Base-by-base conservation (phyloP, 257 asterid species). In the Pogostemon cablin region DNA sequence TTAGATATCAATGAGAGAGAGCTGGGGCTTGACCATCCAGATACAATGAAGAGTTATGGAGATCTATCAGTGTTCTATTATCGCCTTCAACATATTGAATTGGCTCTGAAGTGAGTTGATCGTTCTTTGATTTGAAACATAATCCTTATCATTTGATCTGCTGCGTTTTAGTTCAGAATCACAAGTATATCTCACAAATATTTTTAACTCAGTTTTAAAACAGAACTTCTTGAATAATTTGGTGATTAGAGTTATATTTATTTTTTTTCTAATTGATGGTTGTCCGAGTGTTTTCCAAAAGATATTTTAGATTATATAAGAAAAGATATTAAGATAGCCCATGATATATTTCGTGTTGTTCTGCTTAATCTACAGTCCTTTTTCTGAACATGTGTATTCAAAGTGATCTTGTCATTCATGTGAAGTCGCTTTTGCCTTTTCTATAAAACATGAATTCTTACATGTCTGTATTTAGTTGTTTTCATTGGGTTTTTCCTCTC, bases 11-110 rank as follows among this genome's bases (percentile, higher is more conserved):
- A 95, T 65, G 99, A 95, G 86, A 88, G 98, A 82, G 99, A 91
- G 85, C 88, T 95, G 67, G 98, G 99, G 67, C 99, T 95, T 76
- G 99, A 95, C 81, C 98, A 95, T 83, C 99, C 99, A 12, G 99
- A 95, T 76, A 95, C 99, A 7, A 95, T 95, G 99, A 95, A 95
- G 86, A 92, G 99, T 80, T 95, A 95, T 63, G 99, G 98, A 72
- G 99, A 95, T 87, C 91, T 95, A 57, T 91, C 99, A 3, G 99
- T 95, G 78, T 95, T 95, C 64, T 95, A 91, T 80, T 95, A 95
- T 68, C 98, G 99, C 71, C 99, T 95, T 80, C 99, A 95, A 73
- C 97, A 95, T 79, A 95, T 91, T 72, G 97, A 95, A 73, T 85
- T 95, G 83, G 96, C 99, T 65, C 88, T 95, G 68, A 95, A 87